Base-by-base conservation (phyloP, 805 yeast genomes). In the Myxozyma mucilagina region DNA sequence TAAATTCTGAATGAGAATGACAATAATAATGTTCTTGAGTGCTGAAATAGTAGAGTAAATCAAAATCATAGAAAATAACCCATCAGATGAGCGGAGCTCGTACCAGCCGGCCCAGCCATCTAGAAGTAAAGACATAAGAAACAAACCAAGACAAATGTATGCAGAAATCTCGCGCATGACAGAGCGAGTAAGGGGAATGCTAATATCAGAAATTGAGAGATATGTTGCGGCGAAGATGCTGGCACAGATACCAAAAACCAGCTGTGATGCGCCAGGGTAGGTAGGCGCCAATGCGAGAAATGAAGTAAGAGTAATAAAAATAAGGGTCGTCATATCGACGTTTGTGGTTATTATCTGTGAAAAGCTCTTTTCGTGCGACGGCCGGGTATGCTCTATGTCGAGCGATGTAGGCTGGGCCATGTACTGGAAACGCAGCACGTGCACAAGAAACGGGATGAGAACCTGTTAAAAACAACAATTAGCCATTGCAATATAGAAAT, bases 101-200 rank as follows among this genome's bases (percentile, higher is more conserved):
- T 38, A 34, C 67, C 67, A 63, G 8, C 67, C 67, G 1, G 67
- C 59, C 67, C 65, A 60, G 38, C 67, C 67, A 42, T 63, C 67
- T 8, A 63, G 60, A 31, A 60, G 49, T 5, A 61, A 39, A 24
- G 67, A 63, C 64, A 63, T 59, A 10, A 60, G 50, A 10, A 61
- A 39, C 41, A 63, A 56, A n/a, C 67, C 67, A 13, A 51, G 20
- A 36, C 54, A 48, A 2, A 60, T 57, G 44, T 63, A 63, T 8
- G 55, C 53, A 4, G 67, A 61, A 4, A 63, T 63, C 51, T 63
- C 65, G n/a, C 67, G 61, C 36, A 63, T 47, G n/a, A 63, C 67
- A 4, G 60, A 8, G 14, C 61, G 57, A 10, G 57, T 63, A 32
- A 63, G 57, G 7, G 67, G 67, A 20, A 63, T 63, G 39, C 57